Evolutionary conservation across 176 grass and related monocot genomes (phyloP), one percentile per base, ranked within the genome.

Genomic region (Rhynchospora tenuis): DNA sequence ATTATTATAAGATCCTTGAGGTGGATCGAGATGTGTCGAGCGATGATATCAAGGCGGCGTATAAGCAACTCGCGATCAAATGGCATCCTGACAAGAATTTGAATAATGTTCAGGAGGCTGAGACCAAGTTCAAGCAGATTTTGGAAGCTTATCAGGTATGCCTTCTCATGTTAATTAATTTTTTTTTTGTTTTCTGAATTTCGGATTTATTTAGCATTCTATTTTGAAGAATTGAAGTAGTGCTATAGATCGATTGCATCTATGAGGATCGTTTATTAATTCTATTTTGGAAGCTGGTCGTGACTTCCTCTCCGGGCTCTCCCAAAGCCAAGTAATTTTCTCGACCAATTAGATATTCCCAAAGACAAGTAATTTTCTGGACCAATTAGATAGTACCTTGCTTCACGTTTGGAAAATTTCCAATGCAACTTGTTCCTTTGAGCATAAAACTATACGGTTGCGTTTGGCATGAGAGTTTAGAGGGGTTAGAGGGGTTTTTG

Each of bases 11-110:
- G 83, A 90, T 97, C 66, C 87, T 97, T 48, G 92, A 89, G 85
- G 89, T 97, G 87, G 90, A 97, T 47, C 91, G 83, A 45, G 89
- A 88, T 79, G 93, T 85, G 19, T 85, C 89, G 43, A 3, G 74
- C 55, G 89, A 89, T 26, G 93, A 86, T 57, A 85, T 93, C 61
- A 97, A 91, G 91, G 92, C 92, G 63, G 90, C 91, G 10, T 97
- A 91, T 47, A 59, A 84, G 64, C 83, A 88, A 83, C 91, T 97
- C 9, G 93, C 93, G 0, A 91, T 90, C 83, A 93, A 57, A 7
- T 97, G 91, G 93, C 93, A 97, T 45, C 93, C 91, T 4, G 93
- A 97, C 70, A 97, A 97, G 89, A 97, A 97, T 64, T 86, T 84
- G 29, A 93, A 80, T 33, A 86, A 86, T n/a, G 89, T 88, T 0